Conservation (phyloP, 768 basidiomycete species). For the Agrocybe pediades region DNA sequence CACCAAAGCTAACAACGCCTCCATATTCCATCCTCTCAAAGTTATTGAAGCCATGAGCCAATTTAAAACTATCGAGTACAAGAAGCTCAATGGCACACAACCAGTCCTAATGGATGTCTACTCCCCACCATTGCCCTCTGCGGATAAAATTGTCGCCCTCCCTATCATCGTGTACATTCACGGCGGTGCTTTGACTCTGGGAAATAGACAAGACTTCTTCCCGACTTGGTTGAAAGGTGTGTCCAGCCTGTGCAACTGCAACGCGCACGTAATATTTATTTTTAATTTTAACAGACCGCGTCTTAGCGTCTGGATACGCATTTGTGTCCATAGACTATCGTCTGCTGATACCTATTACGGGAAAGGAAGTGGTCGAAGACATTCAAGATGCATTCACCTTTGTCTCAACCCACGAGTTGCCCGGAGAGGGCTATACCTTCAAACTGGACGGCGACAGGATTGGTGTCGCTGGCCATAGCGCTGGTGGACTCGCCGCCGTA, state of each 20-base stretch:
- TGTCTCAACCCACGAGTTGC: not conserved
- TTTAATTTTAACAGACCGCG: not conserved
- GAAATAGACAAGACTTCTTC: not conserved
- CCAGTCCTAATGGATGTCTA: not conserved
- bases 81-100: not conserved
- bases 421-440: not conserved
- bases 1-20: no score
- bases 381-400: not conserved
- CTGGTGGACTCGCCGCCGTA: not conserved
- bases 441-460: not conserved
- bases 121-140: not conserved
- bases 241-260: not conserved
- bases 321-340: not conserved
- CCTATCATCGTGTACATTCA: not conserved
- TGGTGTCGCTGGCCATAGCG: not conserved
- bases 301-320: not conserved
- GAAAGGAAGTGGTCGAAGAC: not conserved
- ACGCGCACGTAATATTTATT: not conserved
- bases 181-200: not conserved
- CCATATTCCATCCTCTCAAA: not conserved
- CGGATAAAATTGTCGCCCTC: not conserved
- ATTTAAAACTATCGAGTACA: not conserved
- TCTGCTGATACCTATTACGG: not conserved
- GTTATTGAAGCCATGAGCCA: not conserved
- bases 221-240: not conserved